These are phyloP conservation scores for Stevia rebaudiana DNA, from an alignment of 140 eudicot species.

Conservation along the genomic window DNA sequence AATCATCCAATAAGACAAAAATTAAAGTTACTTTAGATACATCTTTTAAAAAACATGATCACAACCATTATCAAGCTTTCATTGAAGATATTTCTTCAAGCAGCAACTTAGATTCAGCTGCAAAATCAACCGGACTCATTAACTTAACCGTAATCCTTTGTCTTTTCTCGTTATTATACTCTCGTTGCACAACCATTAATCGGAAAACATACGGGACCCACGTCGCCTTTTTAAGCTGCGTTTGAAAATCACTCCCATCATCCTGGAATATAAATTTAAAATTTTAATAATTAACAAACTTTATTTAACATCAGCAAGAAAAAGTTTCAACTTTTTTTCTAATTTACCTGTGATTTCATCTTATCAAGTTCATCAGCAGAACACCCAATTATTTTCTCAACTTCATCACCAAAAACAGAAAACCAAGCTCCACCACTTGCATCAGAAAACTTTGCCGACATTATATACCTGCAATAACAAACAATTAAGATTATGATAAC, in stretches of 20 bases:
- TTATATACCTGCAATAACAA: conserved; percentile 47
- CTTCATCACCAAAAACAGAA: conserved; percentile 74
- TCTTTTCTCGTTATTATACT: conserved; percentile 72
- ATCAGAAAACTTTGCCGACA: conserved; percentile 67
- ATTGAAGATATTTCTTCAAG: conserved; percentile 56
- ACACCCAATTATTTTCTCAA: conserved; percentile 68
- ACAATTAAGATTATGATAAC: neutral
- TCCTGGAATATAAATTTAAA: conserved; percentile 35
- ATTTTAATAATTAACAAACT: neutral
- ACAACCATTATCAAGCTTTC: conserved; percentile 29
- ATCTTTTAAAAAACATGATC: neutral
- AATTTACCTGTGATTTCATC: conserved; percentile 55
- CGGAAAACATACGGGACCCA: conserved; percentile 72
- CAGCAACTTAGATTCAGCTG: conserved; percentile 66
- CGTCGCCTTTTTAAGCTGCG: conserved; percentile 67
- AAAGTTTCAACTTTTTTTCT: conserved; percentile 5
- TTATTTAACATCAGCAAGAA: neutral
- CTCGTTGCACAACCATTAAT: conserved; percentile 59
- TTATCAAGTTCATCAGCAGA: conserved; percentile 83
- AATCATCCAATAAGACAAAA: neutral
- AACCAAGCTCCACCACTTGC: conserved; percentile 84
- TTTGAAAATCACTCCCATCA: conserved; percentile 45
- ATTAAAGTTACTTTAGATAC: neutral
- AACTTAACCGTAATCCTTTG: conserved; percentile 71
- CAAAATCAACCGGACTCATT: conserved; percentile 73